These are phyloP conservation scores for Mortierella sp. DNA, from an alignment of 371 early-diverging fungal species.

Conservation along the genomic window DNA sequence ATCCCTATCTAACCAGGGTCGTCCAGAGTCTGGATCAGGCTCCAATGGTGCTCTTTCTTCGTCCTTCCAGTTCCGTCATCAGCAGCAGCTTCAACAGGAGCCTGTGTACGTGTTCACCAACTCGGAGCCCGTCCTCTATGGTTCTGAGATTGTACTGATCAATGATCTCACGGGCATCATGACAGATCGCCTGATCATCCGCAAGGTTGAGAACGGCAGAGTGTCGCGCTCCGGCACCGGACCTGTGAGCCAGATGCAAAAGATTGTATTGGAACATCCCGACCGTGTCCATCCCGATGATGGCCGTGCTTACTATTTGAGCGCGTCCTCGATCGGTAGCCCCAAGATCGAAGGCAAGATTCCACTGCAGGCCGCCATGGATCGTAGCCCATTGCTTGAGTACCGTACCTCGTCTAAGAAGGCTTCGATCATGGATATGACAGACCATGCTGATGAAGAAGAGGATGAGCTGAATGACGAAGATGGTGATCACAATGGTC, in stretches of 20 bases:
- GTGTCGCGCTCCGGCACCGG: slow-evolving; percentile 70
- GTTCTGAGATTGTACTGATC: slow-evolving; percentile 73
- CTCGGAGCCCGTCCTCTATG: slow-evolving; percentile 62
- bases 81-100: slow-evolving; percentile 46
- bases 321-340: slow-evolving; percentile 50
- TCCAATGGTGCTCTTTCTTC: neutral
- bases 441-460: slow-evolving; percentile 27
- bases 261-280: slow-evolving; percentile 73
- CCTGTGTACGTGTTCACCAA: slow-evolving; percentile 48
- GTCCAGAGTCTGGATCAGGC: slow-evolving; percentile 5
- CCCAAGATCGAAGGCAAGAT: slow-evolving; percentile 55
- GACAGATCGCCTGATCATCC: slow-evolving; percentile 76
- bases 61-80: slow-evolving; percentile 35
- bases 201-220: slow-evolving; percentile 79
- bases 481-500: slow-evolving; percentile 24
- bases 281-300: slow-evolving; percentile 54
- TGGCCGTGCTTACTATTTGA: slow-evolving; percentile 50
- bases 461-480: slow-evolving; percentile 33
- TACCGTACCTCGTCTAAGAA: slow-evolving; percentile 55
- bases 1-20: slow-evolving; percentile 14
- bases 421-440: slow-evolving; percentile 55
- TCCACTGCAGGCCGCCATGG: slow-evolving; percentile 54
- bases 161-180: slow-evolving; percentile 71
- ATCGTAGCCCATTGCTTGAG: slow-evolving; percentile 53
- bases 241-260: slow-evolving; percentile 85